Base-by-base conservation (phyloP, 1,284 basidiomycete species). In the Ganoderma meredithae region DNA sequence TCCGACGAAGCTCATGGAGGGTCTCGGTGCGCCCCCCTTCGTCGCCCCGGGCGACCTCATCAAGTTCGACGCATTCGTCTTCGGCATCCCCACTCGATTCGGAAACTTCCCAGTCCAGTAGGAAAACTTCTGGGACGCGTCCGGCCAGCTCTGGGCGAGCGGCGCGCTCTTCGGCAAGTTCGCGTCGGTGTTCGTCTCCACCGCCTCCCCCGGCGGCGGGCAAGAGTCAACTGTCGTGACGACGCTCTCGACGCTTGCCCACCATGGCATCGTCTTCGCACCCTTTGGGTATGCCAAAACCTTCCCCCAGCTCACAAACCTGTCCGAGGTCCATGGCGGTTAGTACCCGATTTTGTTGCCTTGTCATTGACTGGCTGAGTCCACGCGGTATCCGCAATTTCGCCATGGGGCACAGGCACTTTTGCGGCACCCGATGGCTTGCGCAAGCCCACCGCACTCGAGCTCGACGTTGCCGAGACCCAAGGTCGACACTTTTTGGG, bases 61-160 rank as follows among this genome's bases (percentile, higher is more conserved):
- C 68, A 80, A 90, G 63, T 92, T 85, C 77, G 90, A 94, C 73
- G 91, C 85, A 9, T 89, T 87, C 84, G 72, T 91, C 70, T 84
- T 91, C 74, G 95, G 95, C 71, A 84, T 96, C 76, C 94, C 94
- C 67, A 96, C 95, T 52, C 89, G 92, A 70, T 92, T 84, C 76
- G 92, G 92, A 53, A 89, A 85, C 80, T 86, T 91, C 82, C 88
- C 90, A 64, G 87, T 81, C 6, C 90, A 93, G 76, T 90, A 88
- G 87, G 92, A 90, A 91, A 82, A 86, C 1, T 93, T 94, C 85
- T 92, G 88, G 90, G 96, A 98, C 78, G 79, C 85, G 5, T 96
- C 95, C 12, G 95, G 95, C 72, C 81, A 78, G 3, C 84, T 94
- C 53, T 98, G 96, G 96, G 85, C 83, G 15, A 71, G 76, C 10